These are phyloP conservation scores for Leonotis leonurus DNA, from an alignment of 257 asterid species.

Conservation along the genomic window DNA sequence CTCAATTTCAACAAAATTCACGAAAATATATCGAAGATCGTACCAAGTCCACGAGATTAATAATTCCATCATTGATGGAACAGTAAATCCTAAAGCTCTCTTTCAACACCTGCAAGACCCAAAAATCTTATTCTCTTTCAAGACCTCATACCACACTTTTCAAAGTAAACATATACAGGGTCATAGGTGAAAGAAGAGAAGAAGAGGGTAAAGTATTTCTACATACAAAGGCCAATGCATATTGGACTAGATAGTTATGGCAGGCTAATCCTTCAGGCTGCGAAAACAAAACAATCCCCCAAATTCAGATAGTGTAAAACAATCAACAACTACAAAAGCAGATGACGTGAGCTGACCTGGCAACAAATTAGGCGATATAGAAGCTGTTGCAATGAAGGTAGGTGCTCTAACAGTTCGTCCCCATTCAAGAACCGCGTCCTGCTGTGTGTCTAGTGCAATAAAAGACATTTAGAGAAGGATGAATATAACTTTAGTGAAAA, in stretches of 20 bases:
- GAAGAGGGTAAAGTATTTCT: not conserved
- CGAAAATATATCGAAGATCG: not conserved
- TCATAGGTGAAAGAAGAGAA: not conserved
- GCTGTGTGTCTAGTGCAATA: conserved; percentile 35
- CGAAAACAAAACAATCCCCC: conserved; percentile 18
- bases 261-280: conserved; percentile 94
- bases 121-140: no score
- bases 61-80: conserved; percentile 86
- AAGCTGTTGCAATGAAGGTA: conserved; percentile 83
- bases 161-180: not conserved
- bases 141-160: not conserved
- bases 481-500: not conserved
- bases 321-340: not conserved
- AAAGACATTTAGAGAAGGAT: not conserved
- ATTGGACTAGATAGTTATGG: conserved; percentile 65
- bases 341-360: conserved; percentile 23
- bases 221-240: conserved; percentile 79
- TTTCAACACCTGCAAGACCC: conserved; percentile 72
- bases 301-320: not conserved
- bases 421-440: conserved; percentile 41
- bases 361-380: conserved; percentile 68
- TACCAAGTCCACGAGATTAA: conserved; percentile 86
- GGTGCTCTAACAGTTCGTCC: conserved; percentile 53
- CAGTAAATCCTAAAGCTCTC: conserved; percentile 91
- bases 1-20: not conserved